Evolutionary conservation across 768 basidiomycete species (phyloP), one percentile per base, ranked within the genome.

Genomic region (Tubosaeta sp.): DNA sequence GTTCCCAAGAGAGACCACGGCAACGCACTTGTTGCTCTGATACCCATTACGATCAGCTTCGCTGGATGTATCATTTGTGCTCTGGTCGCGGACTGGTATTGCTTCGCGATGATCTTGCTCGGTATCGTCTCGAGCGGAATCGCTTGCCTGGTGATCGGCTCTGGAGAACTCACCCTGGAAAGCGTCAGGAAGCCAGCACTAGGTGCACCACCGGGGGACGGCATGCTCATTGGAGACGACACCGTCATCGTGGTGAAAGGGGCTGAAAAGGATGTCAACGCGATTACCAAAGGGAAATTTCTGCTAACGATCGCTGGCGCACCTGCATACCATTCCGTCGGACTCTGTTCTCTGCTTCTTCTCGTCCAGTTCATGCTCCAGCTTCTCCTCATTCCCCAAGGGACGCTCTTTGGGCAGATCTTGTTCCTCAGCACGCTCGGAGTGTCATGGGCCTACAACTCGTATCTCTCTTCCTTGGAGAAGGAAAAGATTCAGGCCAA

Each of bases 391-490:
- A 69, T 70, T 21, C 70, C 70, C 3, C 70, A 72, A 45, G 64
- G 56, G 11, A 29, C 49, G 11, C 61, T 71, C 34, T 70, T 71
- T 6, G 70, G 71, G 11, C 70, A 72, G 44, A 48, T 68, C 38
- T 52, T 71, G 66, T 72, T 71, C 51, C 49, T 71, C 25, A 39
- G 48, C 1, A 56, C 70, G 1, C 59, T 72, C 14, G 63, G 54
- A 3, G 61, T 63, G 2, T 72, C 70, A 1, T 72, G 71, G 70
- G 48, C 16, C 1, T 70, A 72, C 46, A 72, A 72, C 36, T 62
- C 67, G 1, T 72, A 62, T 41, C 62, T 72, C 25, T 69, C 69
- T 8, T 67, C 64, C 0, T 55, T 77, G 61, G 74, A 77, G 46
- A 64, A 63, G 24, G 61, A 66, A 41, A 66, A 52, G 21, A 59